Percentiles rank a stretch among this genome's conserved stretches.
Evolutionary conservation across 2,329 filamentous ascomycete species (phyloP).

Genomic region (Rugonectria rugulosa): DNA sequence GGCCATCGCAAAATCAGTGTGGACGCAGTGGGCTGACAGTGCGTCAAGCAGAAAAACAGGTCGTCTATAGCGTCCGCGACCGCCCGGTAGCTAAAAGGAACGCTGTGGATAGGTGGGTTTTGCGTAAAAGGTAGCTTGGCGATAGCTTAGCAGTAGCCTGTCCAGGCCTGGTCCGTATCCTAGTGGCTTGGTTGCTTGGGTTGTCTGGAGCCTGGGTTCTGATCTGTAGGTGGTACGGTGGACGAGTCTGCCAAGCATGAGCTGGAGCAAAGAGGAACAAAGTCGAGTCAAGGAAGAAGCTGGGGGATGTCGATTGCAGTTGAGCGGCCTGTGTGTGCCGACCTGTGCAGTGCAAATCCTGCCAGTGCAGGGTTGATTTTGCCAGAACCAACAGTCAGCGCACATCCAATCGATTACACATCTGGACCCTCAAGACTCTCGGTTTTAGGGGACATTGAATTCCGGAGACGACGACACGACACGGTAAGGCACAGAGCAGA

Average conservation of each 20-base stretch:
- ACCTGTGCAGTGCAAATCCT: not conserved
- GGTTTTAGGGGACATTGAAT: not conserved
- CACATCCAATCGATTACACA: not conserved
- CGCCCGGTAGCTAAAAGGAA: conserved; percentile 16
- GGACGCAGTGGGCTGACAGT: conserved; percentile 30
- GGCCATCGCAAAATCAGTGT: conserved; percentile 36
- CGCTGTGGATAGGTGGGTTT: conserved; percentile 7
- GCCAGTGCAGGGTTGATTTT: not conserved
- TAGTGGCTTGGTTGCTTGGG: conserved; percentile 4
- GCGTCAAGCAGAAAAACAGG: conserved; percentile 25
- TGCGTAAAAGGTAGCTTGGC: conserved; percentile 16
- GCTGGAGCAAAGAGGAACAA: not conserved
- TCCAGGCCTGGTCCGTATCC: conserved; percentile 16
- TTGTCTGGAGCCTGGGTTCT: not conserved
- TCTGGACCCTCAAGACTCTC: too few species aligned
- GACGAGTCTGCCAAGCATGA: not conserved
- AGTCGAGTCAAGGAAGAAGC: too few species aligned
- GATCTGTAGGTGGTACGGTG: not conserved
- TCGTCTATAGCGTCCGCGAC: conserved; percentile 15
- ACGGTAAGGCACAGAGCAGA: conserved; percentile 3
- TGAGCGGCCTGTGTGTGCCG: not conserved
- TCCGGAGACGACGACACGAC: not conserved
- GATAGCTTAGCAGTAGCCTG: conserved; percentile 25
- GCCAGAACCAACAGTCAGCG: not conserved
- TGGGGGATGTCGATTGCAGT: not conserved